Conservation (phyloP, 1,284 basidiomycete genomes). For the Trichosporon ovoides region DNA sequence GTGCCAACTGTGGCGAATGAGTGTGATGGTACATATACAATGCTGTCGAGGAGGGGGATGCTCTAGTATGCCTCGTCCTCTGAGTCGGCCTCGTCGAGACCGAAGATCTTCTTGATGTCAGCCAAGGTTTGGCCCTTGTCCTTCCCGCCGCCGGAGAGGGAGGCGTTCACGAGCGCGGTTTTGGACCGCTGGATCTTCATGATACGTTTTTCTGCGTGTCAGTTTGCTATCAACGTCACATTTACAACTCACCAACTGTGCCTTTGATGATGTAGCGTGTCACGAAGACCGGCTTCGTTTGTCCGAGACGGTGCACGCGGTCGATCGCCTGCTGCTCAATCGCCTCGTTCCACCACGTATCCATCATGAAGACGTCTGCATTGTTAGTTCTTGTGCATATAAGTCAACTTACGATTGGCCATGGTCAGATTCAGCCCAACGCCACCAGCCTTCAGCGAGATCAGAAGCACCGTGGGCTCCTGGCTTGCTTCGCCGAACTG, state of each 20-base stretch:
- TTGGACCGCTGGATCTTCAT: constrained; percentile 64
- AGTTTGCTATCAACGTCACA: neutral
- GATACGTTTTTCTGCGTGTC: constrained; percentile 67
- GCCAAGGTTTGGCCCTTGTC: constrained; percentile 39
- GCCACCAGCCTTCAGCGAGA: constrained; percentile 90
- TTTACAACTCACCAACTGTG: constrained; percentile 58
- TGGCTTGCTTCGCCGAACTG: constrained; percentile 64
- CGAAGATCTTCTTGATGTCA: constrained; percentile 50
- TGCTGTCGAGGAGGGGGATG: too few relatives aligned
- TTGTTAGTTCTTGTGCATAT: constrained; percentile 2
- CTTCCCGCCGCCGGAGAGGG: constrained; percentile 37
- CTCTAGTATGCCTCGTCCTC: constrained; percentile 37
- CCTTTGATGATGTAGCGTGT: constrained; percentile 72
- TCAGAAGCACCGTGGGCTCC: constrained; percentile 71
- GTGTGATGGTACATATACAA: neutral
- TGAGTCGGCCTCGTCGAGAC: constrained; percentile 42
- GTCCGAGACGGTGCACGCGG: constrained; percentile 53
- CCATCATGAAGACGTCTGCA: constrained; percentile 88
- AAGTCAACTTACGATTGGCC: constrained; percentile 33
- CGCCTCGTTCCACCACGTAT: constrained; percentile 92
- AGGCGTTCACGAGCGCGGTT: constrained; percentile 48
- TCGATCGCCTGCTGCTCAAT: constrained; percentile 74
- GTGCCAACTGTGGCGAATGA: too few relatives aligned
- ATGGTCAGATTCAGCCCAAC: constrained; percentile 70
- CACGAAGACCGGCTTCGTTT: constrained; percentile 64